Base-by-base conservation (phyloP, 441 rosid genomes). In the Erodium moschatum region DNA sequence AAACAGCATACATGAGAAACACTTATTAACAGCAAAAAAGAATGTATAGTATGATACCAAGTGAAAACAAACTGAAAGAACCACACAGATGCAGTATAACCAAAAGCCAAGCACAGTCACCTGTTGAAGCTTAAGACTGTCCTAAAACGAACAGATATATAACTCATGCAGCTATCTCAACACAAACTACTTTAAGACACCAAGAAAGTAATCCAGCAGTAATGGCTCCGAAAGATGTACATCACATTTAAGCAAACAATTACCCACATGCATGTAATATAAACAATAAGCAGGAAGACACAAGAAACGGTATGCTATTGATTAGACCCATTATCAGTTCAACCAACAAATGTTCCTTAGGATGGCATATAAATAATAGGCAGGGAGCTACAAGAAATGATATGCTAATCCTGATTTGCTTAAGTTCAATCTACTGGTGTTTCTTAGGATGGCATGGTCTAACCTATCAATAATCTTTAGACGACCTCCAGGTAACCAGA, bases 381-480 rank as follows among this genome's bases (percentile, higher is more conserved):
- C 31, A 58, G 6, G 64, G 19, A 58, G 64, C 12, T 58, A 58
- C 21, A 58, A 58, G 10, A 58, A 60, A 60, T 21, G 64, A 21
- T 61, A 13, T 61, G 65, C 65, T 21, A 24, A 61, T 4, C 35
- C 65, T 61, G 65, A 61, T 27, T 24, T 61, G 65, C 11, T 61
- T 61, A 24, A 44, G 10, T 67, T 77, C 56, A 69, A 70, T 15
- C 35, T 46, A 75, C 33, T 40, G 66, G 33, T 66, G 42, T 31
- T 24, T 66, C 42, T 61, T 62, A 5, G 65, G 48, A 72, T 16
- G 69, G 18, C 38, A 70, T 3, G 62, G 66, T 27, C 74, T 76
- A 74, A 92, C 99, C 97, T 84, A 75, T 95, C 99, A 58, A 95
- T 87, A 72, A 95, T 91, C 90, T 95, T 90, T 60, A 95, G 82